These are phyloP conservation scores for Parmales sp. DNA, from an alignment of 108 stramenopile species.

Conservation along the genomic window DNA sequence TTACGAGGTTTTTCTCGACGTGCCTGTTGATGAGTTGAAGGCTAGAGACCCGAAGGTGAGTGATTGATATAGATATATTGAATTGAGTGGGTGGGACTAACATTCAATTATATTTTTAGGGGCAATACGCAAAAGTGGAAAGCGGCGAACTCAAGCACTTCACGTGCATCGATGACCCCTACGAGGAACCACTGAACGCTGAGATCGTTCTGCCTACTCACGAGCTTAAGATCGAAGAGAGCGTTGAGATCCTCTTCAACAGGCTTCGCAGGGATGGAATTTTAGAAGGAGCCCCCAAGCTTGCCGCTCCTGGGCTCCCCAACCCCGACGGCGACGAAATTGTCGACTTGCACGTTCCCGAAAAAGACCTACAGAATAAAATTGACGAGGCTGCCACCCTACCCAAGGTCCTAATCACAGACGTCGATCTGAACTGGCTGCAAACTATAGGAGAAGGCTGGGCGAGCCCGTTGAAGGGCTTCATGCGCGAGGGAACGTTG, in stretches of 20 bases:
- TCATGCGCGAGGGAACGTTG: slow-evolving; percentile 94
- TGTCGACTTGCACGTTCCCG: slow-evolving; percentile 79
- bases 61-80: too few species aligned
- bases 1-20: slow-evolving; percentile 96
- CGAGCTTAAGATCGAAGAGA: slow-evolving; percentile 82
- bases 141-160: slow-evolving; percentile 91
- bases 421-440: slow-evolving; percentile 95
- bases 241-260: slow-evolving; percentile 73
- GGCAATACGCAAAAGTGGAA: slow-evolving; percentile 67
- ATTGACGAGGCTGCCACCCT: slow-evolving; percentile 66
- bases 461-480: slow-evolving; percentile 93
- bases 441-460: slow-evolving; percentile 95
- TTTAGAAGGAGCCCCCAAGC: slow-evolving; percentile 80
- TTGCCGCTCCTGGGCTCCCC: slow-evolving; percentile 66
- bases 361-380: slow-evolving; percentile 34
- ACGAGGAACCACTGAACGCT: slow-evolving; percentile 80
- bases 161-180: slow-evolving; percentile 96
- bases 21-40: slow-evolving; percentile 82
- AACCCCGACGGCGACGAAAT: slow-evolving; percentile 94
- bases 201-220: slow-evolving; percentile 84
- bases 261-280: slow-evolving; percentile 79
- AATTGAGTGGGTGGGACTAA: too few species aligned
- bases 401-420: slow-evolving; percentile 87
- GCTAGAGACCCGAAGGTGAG: slow-evolving; percentile 63
- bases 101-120: too few species aligned